These are phyloP conservation scores for Carex littledalei DNA, from an alignment of 176 grass and related monocot species.

Conservation along the genomic window DNA sequence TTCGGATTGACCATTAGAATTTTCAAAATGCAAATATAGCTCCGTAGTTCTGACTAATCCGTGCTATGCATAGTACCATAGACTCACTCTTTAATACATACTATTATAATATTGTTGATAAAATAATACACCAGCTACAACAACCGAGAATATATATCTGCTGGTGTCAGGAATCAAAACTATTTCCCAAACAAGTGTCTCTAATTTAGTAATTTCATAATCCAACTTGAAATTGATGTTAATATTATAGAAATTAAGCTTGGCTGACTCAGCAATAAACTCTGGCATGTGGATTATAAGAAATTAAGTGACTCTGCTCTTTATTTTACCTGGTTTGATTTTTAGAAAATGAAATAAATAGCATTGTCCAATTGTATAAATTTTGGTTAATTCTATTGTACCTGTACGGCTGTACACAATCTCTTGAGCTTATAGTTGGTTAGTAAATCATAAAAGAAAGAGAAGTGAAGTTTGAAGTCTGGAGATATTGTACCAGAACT, in stretches of 20 bases:
- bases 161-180: background rate
- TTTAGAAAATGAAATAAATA: background rate
- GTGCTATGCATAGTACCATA: too few relatives aligned
- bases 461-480: background rate
- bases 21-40: too few relatives aligned
- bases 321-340: background rate
- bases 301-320: background rate
- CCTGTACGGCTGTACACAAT: background rate
- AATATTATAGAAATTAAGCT: background rate
- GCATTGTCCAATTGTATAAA: background rate
- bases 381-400: background rate
- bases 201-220: background rate
- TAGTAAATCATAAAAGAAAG: background rate
- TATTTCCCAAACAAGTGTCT: background rate
- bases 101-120: background rate
- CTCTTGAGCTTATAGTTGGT: background rate
- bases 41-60: too few relatives aligned
- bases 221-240: background rate
- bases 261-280: background rate
- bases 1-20: too few relatives aligned
- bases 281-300: background rate
- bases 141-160: background rate
- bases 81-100: too few relatives aligned
- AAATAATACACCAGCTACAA: background rate
- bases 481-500: background rate